Percentiles rank a stretch among this genome's conserved stretches.
These are phyloP conservation scores for Santalum album DNA, from an alignment of 164 flowering plant genomes.

Conservation along the genomic window DNA sequence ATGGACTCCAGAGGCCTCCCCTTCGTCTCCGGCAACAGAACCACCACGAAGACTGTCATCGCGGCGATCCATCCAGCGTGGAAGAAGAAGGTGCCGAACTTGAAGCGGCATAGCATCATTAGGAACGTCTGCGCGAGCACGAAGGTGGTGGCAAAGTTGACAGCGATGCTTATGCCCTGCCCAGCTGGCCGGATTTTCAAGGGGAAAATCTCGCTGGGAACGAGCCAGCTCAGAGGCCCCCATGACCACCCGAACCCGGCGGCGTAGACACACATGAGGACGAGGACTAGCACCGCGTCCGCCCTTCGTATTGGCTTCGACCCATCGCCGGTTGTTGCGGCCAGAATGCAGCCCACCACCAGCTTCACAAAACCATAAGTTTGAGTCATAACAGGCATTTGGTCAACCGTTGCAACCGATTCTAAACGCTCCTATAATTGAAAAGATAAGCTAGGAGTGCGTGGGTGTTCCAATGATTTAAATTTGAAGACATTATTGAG, in stretches of 20 bases:
- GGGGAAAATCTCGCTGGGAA: too few relatives aligned
- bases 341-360: conserved; percentile 35
- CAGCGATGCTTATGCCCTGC: conserved; percentile 51
- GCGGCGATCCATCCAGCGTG: conserved; percentile 44
- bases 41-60: conserved; percentile 42
- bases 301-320: conserved; percentile 26
- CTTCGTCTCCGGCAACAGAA: conserved; percentile 64
- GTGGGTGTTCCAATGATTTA: too few relatives aligned
- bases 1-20: conserved; percentile 54
- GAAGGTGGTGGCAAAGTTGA: conserved; percentile 50
- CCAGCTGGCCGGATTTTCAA: conserved; percentile 52
- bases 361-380: too few relatives aligned
- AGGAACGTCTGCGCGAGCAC: conserved; percentile 55
- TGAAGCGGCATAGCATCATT: conserved; percentile 60
- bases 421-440: too few relatives aligned
- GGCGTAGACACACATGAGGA: conserved; percentile 51
- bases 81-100: conserved; percentile 51
- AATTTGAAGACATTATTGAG: too few relatives aligned
- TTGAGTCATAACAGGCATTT: too few relatives aligned
- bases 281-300: conserved; percentile 30
- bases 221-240: conserved; percentile 71
- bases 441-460: too few relatives aligned
- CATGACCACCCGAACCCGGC: conserved; percentile 82
- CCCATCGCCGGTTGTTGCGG: conserved; percentile 33
- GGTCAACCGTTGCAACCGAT: too few relatives aligned